Percentiles rank a stretch among this genome's conserved stretches.
Evolutionary conservation across 73 alveolate genomes (phyloP).

Genomic region (Symbiodinium natans): DNA sequence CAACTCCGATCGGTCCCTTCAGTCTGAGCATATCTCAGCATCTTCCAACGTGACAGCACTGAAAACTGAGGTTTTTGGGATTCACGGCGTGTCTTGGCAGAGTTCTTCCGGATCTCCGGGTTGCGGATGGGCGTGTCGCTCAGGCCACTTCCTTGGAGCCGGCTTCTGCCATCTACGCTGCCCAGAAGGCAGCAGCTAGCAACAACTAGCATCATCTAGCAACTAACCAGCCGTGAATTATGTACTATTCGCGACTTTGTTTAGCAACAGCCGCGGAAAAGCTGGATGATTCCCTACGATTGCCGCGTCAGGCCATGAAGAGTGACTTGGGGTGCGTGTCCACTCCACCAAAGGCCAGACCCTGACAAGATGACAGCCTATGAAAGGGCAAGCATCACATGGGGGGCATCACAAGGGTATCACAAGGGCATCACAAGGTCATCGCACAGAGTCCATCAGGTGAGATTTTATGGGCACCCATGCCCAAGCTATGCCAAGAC

Average conservation of each 20-base stretch:
- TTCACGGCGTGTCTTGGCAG: neutral
- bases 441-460: neutral
- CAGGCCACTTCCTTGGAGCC: slow-evolving; percentile 22
- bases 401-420: too few species aligned
- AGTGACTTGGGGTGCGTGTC: neutral
- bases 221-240: neutral
- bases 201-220: too few species aligned
- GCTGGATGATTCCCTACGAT: too few species aligned
- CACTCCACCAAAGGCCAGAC: neutral
- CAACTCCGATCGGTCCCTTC: too few species aligned
- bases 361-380: too few species aligned
- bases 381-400: too few species aligned
- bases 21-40: neutral
- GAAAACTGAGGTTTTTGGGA: neutral
- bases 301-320: neutral
- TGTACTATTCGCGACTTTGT: too few species aligned
- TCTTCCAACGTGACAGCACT: too few species aligned
- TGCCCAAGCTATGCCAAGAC: slow-evolving; percentile 21
- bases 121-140: neutral
- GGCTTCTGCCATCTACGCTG: neutral
- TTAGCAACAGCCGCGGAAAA: too few species aligned
- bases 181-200: neutral
- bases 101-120: neutral
- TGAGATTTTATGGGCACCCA: neutral
- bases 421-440: too few species aligned